Evolutionary conservation across 768 basidiomycete genomes (phyloP), one percentile per base, ranked within the genome.

Genomic region (Rhodotorula kratochvilovae): DNA sequence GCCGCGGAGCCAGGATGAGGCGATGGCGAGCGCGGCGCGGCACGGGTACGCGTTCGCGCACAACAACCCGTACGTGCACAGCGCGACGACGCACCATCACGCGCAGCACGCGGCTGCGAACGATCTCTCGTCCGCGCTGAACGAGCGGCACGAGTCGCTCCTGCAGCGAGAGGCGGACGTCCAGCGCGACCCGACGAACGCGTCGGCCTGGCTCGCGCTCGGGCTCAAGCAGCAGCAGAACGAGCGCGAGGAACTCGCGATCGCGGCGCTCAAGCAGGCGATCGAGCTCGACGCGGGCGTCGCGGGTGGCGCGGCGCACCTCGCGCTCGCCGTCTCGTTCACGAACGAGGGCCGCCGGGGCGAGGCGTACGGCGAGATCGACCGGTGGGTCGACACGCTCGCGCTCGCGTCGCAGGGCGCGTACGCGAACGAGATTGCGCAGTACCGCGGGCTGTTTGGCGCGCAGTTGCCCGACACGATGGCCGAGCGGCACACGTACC

Each of bases 181-280:
- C 23, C 91, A 95, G 78, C 85, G 84, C 51, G 85, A 92, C 76
- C 87, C 88, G 71, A 81, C 79, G 16, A 85, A 90, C 76, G 87
- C 90, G 8, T 74, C 81, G 46, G 89, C 88, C 16, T 99, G 96
- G 96, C 94, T 86, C 78, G 86, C 89, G 74, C 87, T 98, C 61
- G 96, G 96, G 35, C 88, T 99, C 60, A 93, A 91, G 80, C 96
- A 98, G 78, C 96, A 99, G 80, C 94, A 96, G 81, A 96, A 94
- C 79, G 96, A 99, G 80, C 87, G 94, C 25, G 96, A 99, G 81
- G 84, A 85, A 15, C 88, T 91, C 76, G 96, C 96, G 8, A 85
- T 98, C 53, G 85, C 87, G 65, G 96, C 96, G 3, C 85, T 99
- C 29, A 82, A 85, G 60, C 88, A 88, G 66, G 88, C 92, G 17